Evolutionary conservation across 352 stramenopile species (phyloP), one percentile per base, ranked within the genome.

Genomic region (Peronospora destructor): DNA sequence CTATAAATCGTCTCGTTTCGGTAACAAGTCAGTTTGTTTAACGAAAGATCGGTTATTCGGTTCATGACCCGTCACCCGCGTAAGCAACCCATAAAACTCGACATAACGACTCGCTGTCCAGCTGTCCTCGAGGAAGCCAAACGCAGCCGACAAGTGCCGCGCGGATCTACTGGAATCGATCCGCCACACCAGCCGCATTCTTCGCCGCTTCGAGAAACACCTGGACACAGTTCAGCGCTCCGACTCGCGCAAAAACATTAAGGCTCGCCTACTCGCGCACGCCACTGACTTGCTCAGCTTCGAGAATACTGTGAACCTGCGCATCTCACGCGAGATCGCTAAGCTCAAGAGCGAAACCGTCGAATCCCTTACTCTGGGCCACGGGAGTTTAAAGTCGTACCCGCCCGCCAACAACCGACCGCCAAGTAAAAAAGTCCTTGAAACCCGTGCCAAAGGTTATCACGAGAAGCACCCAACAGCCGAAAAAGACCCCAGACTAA

Each of bases 11-110:
- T 33, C 38, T 45, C 19, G 23, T 45, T 45, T 33, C 38, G 23
- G 19, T 17, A 19, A 45, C 19, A 45, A 34, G 38, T 45, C 23
- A 45, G 21, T 45, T 45, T 30, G 38, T 21, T 45, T 33, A 45
- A 32, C 14, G 10, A 8, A 0, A 34, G 38, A 19, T 45, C 21
- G 19, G 38, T 29, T 11, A 21, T 45, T 45, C 38, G 21, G 38
- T 45, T 45, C 38, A 45, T 32, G 38, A 45, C 38, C 38, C 19
- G 38, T 17, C 21, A 45, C 17, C 13, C 21, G 38, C 38, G 23
- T 3, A 26, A 12, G 23, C 21, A 32, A 26, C 17, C 38, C 11
- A 21, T 5, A 16, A 11, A 26, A 29, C 36, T 43, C 10, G 6
- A 43, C 17, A 43, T 28, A 28, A 28, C 36, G 36, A 43, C 36